phyloP scores from a whole-genome alignment of 495 filamentous ascomycete genomes.

The Letharia columbiana region DNA sequence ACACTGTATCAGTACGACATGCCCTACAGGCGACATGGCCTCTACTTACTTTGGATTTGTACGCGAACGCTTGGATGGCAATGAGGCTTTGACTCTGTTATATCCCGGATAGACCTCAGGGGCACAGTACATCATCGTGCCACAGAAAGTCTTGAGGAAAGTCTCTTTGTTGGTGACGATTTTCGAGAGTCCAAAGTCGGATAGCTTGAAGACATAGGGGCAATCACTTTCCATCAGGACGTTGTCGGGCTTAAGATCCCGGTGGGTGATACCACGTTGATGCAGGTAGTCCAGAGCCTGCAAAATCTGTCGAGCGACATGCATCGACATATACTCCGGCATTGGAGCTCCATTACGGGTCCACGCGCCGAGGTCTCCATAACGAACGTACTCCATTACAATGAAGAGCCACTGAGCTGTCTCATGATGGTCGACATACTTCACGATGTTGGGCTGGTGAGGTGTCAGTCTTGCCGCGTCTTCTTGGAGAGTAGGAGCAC shows the following conservation, averaged over 20 bases:
- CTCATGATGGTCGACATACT: constrained; percentile 79
- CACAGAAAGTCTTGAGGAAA: constrained; percentile 92
- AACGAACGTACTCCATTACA: constrained; percentile 88
- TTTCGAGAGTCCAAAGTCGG: constrained; percentile 94
- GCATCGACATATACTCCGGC: constrained; percentile 56
- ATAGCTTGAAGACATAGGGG: constrained; percentile 76
- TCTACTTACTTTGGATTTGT: constrained; percentile 36
- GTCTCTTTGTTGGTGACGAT: constrained; percentile 79
- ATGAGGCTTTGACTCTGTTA: constrained; percentile 38
- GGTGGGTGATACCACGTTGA: constrained; percentile 77
- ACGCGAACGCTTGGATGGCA: constrained; percentile 45
- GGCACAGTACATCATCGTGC: constrained; percentile 89
- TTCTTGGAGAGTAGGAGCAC: constrained; percentile 24
- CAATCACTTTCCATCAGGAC: constrained; percentile 68
- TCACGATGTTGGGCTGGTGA: constrained; percentile 75
- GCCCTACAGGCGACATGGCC: background rate
- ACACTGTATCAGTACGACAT: constrained; percentile 22
- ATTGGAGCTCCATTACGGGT: constrained; percentile 52
- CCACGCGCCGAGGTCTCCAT: constrained; percentile 73
- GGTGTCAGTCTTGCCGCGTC: constrained; percentile 21
- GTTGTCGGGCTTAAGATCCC: constrained; percentile 97
- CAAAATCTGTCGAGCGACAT: constrained; percentile 68
- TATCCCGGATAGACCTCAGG: constrained; percentile 93
- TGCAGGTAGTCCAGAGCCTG: constrained; percentile 83
- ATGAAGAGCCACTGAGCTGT: constrained; percentile 73